phyloP scores from a whole-genome alignment of 2,329 filamentous ascomycete genomes.

The Talaromyces sp. region DNA sequence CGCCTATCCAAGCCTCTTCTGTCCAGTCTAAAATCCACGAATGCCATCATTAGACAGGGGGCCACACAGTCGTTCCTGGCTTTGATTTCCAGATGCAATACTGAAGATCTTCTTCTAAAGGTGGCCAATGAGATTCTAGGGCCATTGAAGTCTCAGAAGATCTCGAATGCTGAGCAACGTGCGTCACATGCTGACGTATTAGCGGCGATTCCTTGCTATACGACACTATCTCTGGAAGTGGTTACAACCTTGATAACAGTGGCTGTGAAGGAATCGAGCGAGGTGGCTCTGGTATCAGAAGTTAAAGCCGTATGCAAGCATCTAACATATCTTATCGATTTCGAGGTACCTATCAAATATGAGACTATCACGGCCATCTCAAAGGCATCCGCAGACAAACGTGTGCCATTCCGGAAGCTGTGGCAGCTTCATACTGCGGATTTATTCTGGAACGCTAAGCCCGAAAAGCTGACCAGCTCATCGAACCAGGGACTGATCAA shows the following conservation, averaged over 20 bases:
- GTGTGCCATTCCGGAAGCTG: slow-evolving; percentile 65
- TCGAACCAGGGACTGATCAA: slow-evolving; percentile 46
- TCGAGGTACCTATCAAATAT: slow-evolving; percentile 59
- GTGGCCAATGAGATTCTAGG: slow-evolving; percentile 71
- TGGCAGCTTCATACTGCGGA: slow-evolving; percentile 76
- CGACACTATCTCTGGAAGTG: slow-evolving; percentile 61
- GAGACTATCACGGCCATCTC: slow-evolving; percentile 63
- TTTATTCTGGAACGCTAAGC: slow-evolving; percentile 56
- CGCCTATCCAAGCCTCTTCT: slow-evolving; percentile 80
- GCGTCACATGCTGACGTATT: slow-evolving; percentile 79
- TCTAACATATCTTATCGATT: slow-evolving; percentile 57
- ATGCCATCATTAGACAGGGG: slow-evolving; percentile 68
- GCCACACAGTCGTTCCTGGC: slow-evolving; percentile 68
- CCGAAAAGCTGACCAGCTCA: slow-evolving; percentile 46
- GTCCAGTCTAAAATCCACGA: slow-evolving; percentile 89
- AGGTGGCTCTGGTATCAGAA: slow-evolving; percentile 71
- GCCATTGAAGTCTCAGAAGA: slow-evolving; percentile 77
- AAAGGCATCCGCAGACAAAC: slow-evolving; percentile 85
- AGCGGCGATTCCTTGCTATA: slow-evolving; percentile 56
- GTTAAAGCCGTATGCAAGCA: slow-evolving; percentile 65
- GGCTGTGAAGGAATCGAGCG: slow-evolving; percentile 81
- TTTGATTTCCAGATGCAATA: slow-evolving; percentile 61
- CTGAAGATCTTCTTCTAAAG: slow-evolving; percentile 55
- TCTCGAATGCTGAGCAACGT: slow-evolving; percentile 79
- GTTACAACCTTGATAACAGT: slow-evolving; percentile 61